Percentiles rank a stretch among this genome's conserved stretches.
Conservation (phyloP, 2,329 filamentous ascomycete genomes). For the Fonsecaea nubica region DNA sequence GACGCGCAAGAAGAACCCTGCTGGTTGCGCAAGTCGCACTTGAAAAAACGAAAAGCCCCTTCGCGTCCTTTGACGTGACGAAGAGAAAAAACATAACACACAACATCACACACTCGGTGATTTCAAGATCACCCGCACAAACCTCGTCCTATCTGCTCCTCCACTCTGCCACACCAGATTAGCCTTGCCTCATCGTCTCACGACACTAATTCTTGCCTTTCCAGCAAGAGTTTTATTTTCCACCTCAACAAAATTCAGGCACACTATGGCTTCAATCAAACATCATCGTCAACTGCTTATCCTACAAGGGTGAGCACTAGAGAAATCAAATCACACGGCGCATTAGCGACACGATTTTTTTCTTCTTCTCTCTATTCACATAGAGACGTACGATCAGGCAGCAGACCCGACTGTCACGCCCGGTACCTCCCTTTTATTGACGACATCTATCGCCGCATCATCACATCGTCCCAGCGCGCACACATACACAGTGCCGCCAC, state of each 20-base stretch:
- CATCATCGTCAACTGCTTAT: too few species aligned
- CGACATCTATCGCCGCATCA: neutral
- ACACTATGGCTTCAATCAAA: too few species aligned
- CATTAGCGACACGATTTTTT: neutral
- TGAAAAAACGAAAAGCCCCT: neutral
- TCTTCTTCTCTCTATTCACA: too few species aligned
- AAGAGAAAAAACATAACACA: neutral
- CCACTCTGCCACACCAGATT: neutral
- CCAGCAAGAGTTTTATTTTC: too few species aligned
- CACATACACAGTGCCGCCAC: neutral
- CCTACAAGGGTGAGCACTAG: too few species aligned
- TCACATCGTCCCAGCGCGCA: neutral
- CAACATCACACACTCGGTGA: neutral
- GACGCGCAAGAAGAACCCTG: neutral
- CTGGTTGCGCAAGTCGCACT: neutral
- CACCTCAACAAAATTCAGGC: too few species aligned
- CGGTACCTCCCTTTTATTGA: neutral
- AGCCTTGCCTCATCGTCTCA: too few species aligned
- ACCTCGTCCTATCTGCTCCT: neutral
- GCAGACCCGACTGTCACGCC: neutral
- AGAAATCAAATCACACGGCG: neutral
- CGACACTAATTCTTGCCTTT: too few species aligned
- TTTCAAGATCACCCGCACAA: neutral
- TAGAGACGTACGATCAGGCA: neutral
- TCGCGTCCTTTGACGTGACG: constrained; percentile 1